Conservation (phyloP, 192 early-diverging fungal species). For the Gonapodya sp. region DNA sequence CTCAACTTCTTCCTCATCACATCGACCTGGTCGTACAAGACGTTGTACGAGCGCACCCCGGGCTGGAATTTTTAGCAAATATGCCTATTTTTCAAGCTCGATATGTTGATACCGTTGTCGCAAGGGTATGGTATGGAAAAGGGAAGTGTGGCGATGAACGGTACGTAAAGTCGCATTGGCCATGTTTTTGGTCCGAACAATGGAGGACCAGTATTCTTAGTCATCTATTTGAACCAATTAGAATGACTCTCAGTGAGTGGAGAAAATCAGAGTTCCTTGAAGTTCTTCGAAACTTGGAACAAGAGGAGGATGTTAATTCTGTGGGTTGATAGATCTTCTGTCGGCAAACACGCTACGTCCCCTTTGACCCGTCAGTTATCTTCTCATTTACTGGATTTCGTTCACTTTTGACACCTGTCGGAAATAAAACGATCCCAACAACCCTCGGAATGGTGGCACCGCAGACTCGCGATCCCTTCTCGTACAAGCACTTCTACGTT, state of each 20-base stretch:
- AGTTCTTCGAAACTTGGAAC: constrained; percentile 53
- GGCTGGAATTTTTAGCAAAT: constrained; percentile 70
- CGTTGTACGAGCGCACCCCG: constrained; percentile 77
- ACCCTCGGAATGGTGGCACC: constrained; percentile 27
- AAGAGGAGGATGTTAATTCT: constrained; percentile 59
- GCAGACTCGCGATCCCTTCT: constrained; percentile 74
- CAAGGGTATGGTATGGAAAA: constrained; percentile 74
- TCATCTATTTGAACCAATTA: no score
- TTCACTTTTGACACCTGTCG: not conserved
- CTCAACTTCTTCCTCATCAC: constrained; percentile 14
- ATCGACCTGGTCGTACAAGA: constrained; percentile 33
- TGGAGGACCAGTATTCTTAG: not conserved
- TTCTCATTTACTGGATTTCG: not conserved
- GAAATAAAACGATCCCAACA: constrained; percentile 13
- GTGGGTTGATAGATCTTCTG: constrained; percentile 26
- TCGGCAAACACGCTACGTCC: not conserved
- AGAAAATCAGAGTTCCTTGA: constrained; percentile 50
- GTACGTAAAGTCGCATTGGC: not conserved
- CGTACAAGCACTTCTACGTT: constrained; percentile 97
- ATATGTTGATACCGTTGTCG: constrained; percentile 85
- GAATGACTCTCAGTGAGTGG: constrained; percentile 69
- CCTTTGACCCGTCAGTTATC: not conserved
- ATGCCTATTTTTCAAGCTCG: constrained; percentile 75
- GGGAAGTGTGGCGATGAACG: constrained; percentile 41
- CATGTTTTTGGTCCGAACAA: not conserved